Evolutionary conservation across 768 basidiomycete genomes (phyloP).

Genomic region (Terana coerulea): DNA sequence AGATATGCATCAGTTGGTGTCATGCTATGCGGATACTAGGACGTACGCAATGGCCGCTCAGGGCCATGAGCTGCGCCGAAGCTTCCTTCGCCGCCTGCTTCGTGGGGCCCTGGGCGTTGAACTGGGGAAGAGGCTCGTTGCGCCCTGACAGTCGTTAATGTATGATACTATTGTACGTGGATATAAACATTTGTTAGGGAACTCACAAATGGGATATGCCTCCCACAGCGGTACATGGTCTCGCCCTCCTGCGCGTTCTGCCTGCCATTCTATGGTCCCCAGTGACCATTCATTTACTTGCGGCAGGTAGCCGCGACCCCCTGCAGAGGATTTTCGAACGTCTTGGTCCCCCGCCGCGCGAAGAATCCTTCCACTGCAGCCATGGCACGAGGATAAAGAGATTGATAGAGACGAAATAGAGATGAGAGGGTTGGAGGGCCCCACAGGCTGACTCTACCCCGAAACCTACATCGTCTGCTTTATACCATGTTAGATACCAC

Average conservation of each 20-base stretch:
- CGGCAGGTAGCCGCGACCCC: conserved; percentile 19
- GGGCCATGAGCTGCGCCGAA: conserved; percentile 19
- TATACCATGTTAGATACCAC: no score
- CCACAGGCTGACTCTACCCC: no score
- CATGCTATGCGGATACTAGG: neutral
- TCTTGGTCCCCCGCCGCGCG: neutral
- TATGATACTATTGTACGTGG: neutral
- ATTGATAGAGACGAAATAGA: no score
- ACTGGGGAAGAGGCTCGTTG: conserved; percentile 15
- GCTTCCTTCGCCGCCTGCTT: conserved; percentile 24
- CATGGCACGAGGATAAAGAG: no score
- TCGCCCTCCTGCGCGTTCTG: conserved; percentile 11
- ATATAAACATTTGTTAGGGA: neutral
- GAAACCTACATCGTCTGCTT: no score
- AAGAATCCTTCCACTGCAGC: no score
- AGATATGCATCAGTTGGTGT: neutral
- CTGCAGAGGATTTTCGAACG: neutral
- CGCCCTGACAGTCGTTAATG: conserved; percentile 9
- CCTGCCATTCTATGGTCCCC: conserved; percentile 12
- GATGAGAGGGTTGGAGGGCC: no score
- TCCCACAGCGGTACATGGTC: conserved; percentile 19
- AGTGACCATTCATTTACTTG: conserved; percentile 24
- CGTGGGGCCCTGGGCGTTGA: conserved; percentile 7
- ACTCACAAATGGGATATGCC: conserved; percentile 22
- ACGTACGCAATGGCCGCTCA: conserved; percentile 23